These are phyloP conservation scores for Ceratocystis destructans DNA, from an alignment of 2,329 filamentous ascomycete species.

Conservation along the genomic window DNA sequence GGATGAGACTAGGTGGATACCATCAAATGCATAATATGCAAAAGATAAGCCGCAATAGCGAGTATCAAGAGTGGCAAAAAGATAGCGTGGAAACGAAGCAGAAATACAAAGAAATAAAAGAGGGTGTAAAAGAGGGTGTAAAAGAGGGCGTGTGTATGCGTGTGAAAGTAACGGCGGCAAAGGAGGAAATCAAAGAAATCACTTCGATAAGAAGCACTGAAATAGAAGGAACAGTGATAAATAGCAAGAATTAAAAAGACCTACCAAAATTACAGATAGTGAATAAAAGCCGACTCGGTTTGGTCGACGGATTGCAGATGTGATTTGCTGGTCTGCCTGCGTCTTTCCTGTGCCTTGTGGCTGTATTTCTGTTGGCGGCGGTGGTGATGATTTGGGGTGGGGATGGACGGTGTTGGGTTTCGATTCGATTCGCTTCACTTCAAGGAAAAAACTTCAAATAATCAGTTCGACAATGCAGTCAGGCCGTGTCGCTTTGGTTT, in stretches of 20 bases:
- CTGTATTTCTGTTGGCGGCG: neutral
- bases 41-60: slow-evolving; percentile 6
- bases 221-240: slow-evolving; percentile 3
- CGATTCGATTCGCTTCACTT: neutral
- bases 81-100: neutral
- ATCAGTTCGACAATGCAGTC: slow-evolving; percentile 6
- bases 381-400: neutral
- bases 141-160: neutral
- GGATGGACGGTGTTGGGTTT: slow-evolving; percentile 1
- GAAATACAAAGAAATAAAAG: neutral
- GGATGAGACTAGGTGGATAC: neutral
- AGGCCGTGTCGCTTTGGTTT: neutral
- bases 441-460: neutral
- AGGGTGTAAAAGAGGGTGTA: neutral
- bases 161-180: neutral
- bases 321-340: neutral
- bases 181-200: neutral
- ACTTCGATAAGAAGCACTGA: neutral
- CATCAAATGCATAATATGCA: slow-evolving; percentile 5
- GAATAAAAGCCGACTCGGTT: neutral
- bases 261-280: neutral
- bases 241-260: neutral
- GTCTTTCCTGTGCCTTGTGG: neutral
- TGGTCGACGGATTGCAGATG: neutral
- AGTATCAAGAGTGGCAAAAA: slow-evolving; percentile 3